Conservation (phyloP, 371 early-diverging fungal species). For the Rhizomucor pusillus region DNA sequence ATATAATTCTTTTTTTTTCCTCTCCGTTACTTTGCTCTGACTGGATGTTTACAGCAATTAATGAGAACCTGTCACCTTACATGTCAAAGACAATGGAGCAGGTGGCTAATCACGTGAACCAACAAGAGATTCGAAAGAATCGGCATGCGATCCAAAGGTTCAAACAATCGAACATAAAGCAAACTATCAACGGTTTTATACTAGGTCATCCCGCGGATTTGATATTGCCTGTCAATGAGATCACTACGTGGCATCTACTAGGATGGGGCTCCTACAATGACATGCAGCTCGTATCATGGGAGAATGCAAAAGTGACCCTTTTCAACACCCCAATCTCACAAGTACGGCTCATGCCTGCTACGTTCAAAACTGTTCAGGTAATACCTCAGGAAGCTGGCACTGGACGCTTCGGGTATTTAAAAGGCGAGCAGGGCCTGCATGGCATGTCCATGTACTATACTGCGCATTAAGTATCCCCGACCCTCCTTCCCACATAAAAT, state of each 20-base stretch:
- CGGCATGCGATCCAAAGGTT: conserved; percentile 8
- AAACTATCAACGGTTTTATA: conserved; percentile 35
- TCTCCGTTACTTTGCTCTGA: background rate
- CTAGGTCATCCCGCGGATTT: conserved; percentile 26
- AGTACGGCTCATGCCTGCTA: conserved; percentile 36
- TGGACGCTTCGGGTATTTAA: conserved; percentile 17
- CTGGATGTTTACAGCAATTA: conserved; percentile 18
- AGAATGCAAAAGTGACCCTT: conserved; percentile 13
- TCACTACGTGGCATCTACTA: conserved; percentile 34
- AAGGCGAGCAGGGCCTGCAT: conserved; percentile 8
- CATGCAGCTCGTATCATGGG: conserved; percentile 30
- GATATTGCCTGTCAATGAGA: conserved; percentile 7
- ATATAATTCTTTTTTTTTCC: background rate
- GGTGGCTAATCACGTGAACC: conserved; percentile 1
- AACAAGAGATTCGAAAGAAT: conserved; percentile 5
- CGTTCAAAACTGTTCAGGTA: conserved; percentile 29
- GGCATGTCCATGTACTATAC: conserved; percentile 23
- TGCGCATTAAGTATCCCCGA: conserved; percentile 3
- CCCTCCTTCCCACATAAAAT: no score
- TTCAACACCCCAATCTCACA: conserved; percentile 12
- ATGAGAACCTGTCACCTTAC: conserved; percentile 42
- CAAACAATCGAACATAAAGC: conserved; percentile 23
- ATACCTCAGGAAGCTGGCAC: conserved; percentile 9
- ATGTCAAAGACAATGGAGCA: conserved; percentile 22
- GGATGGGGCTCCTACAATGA: conserved; percentile 44